Percentiles rank a stretch among this genome's conserved stretches.
Evolutionary conservation across 1,284 basidiomycete genomes (phyloP).

Genomic region (Limonomyces culmigenus): DNA sequence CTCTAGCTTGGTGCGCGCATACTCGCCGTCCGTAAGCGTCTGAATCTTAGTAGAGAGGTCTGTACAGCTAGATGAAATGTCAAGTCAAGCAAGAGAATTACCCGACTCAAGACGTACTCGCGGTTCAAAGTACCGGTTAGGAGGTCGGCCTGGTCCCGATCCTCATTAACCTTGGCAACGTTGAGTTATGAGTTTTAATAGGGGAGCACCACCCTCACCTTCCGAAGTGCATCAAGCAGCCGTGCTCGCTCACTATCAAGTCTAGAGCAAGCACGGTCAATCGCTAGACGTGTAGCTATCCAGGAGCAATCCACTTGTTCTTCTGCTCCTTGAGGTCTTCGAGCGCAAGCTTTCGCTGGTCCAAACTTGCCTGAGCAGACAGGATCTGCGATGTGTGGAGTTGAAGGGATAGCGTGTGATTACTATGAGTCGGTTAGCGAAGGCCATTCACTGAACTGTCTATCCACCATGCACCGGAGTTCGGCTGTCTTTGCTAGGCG

Average conservation of each 20-base stretch:
- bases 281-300: neutral
- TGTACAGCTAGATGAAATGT: no score
- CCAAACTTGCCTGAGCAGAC: conserved; percentile 58
- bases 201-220: neutral
- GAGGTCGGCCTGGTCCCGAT: conserved; percentile 28
- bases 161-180: conserved; percentile 4
- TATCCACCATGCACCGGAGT: conserved; percentile 38
- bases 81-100: no score
- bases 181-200: conserved; percentile 1
- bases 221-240: conserved; percentile 20
- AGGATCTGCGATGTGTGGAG: conserved; percentile 74
- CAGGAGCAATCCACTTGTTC: conserved; percentile 39
- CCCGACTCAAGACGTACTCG: no score
- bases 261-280: conserved; percentile 18
- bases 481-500: conserved; percentile 70
- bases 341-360: conserved; percentile 56
- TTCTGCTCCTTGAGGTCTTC: conserved; percentile 68
- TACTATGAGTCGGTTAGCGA: conserved; percentile 22
- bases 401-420: conserved; percentile 64
- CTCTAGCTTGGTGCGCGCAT: conserved; percentile 49
- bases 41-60: conserved; percentile 50
- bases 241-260: conserved; percentile 55
- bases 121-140: conserved; percentile 33
- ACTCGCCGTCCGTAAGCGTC: conserved; percentile 54
- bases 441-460: neutral